Base-by-base conservation (phyloP, 305 asterid genomes). In the Plantago lanceolata region DNA sequence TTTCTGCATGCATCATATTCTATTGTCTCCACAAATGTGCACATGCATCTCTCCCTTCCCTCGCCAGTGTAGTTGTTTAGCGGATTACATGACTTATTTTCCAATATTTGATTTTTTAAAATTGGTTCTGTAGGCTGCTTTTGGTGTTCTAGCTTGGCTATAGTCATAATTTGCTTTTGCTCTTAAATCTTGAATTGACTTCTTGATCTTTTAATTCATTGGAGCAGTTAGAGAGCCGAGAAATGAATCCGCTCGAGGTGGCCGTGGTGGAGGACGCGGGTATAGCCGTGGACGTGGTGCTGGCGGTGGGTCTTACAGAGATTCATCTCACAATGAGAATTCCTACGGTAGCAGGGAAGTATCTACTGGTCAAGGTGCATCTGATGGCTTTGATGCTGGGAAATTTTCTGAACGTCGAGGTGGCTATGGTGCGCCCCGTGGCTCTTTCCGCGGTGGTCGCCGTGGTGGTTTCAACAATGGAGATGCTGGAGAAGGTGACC, bases 391-490 rank as follows among this genome's bases (percentile, higher is more conserved):
- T 28, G 88, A 75, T 66, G 58, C 65, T 14, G 73, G 77, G 57
- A 75, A 53, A 61, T 70, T 70, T 58, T 59, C 69, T 63, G 94
- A 82, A 28, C 59, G 59, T 28, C 19, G 43, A 14, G 85, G 82
- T 58, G 86, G 86, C 18, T 84, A 75, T 68, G 82, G 78, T 60
- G 93, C 83, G 18, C 67, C 82, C 60, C 86, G 85, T 50, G 74
- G 83, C 19, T 52, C 82, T 59, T 81, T 71, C 73, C 81, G 84
- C 18, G 90, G 87, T 14, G 84, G 81, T 35, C 88, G 90, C 28
- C 93, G 93, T 55, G 88, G 93, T 52, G 90, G 88, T 54, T 79
- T 68, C 66, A 75, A 48, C 51, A 72, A 83, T 44, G 85, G 84
- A 0, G 93, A 82, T 14, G 29, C 47, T 59, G 80, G 48, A 5